These are phyloP conservation scores for Oryza punctata DNA, from an alignment of 176 grass and related monocot species.

Conservation along the genomic window DNA sequence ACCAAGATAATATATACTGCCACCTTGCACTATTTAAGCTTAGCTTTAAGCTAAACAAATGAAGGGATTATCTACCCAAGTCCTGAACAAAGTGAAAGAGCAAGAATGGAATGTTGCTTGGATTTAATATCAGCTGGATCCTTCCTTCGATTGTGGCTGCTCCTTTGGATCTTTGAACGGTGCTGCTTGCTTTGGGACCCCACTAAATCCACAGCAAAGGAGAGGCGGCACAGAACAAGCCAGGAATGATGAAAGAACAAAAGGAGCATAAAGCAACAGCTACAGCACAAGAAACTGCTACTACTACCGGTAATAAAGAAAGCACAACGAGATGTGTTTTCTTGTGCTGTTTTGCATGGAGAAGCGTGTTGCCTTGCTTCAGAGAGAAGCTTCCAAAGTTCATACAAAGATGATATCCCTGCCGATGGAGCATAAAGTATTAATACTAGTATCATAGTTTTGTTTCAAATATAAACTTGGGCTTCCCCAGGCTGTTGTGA, in stretches of 20 bases:
- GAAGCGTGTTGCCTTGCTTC: conserved; percentile 20
- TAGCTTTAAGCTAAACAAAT: not conserved
- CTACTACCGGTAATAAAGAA: conserved; percentile 4
- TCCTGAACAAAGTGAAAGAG: not conserved
- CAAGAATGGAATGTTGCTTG: conserved; percentile 9
- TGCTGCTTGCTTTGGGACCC: conserved; percentile 17
- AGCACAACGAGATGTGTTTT: conserved; percentile 7
- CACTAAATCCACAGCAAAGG: conserved; percentile 40
- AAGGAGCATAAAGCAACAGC: conserved; percentile 45
- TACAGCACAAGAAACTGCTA: conserved; percentile 41
- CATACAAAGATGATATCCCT: conserved; percentile 5
- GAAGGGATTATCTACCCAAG: not conserved
- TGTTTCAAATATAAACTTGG: not conserved
- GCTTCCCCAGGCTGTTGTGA: not conserved
- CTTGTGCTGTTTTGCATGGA: conserved; percentile 16
- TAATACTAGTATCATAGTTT: not conserved
- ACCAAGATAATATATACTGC: not conserved
- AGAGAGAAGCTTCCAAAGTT: conserved; percentile 34
- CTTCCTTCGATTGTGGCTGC: conserved; percentile 22
- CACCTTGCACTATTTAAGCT: not conserved
- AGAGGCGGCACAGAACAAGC: conserved; percentile 24
- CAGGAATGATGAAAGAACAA: conserved; percentile 50
- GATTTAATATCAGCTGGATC: not conserved
- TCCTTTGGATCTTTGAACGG: conserved; percentile 54
- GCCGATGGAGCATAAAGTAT: conserved; percentile 4